Evolutionary conservation across 495 filamentous ascomycete species (phyloP), one percentile per base, ranked within the genome.

Genomic region (Penicillium odoratum): DNA sequence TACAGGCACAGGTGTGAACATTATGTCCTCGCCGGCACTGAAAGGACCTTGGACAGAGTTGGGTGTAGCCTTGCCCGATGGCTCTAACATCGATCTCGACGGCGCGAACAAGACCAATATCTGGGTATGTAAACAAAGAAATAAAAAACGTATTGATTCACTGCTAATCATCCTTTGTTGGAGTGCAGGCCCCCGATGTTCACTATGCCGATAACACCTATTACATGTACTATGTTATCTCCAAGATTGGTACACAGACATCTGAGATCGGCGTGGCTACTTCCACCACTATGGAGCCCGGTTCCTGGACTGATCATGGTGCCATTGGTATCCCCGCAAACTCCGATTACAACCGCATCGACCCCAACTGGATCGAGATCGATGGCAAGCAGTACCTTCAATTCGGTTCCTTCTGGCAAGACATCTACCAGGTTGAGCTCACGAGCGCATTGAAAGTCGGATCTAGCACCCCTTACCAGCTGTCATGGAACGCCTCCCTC

Each of bases 161-260:
- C 40, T n/a, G 26, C 53, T 58, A 58, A 58, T 36, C 15, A 29
- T 7, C 8, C 2, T 5, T n/a, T 16, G 11, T 11, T 40, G 26
- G 31, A 45, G 45, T 25, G 21, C 66, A 88, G 87, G 88, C 89
- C 3, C 88, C 88, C 0, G 87, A 90, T 61, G 81, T 90, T 28
- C 65, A 75, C 53, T 69, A 81, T 33, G 68, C 87, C 2, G 78
- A 77, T 40, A 68, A 60, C 16, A 74, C 70, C 4, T 92, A 91
- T 74, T 86, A 88, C 65, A 77, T 89, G 60, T 91, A 89, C 79
- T 93, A 92, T 70, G 75, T 83, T 1, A 81, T 90, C 47, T 83
- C 79, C 36, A 76, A 78, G 29, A 85, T 88, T 53, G 88, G 89
- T 25, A 83, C 78, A 4, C 83, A 86, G 52, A 74, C 77, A 69